Evolutionary conservation across 2,329 filamentous ascomycete genomes (phyloP).

Genomic region (Fusarium tupiense): DNA sequence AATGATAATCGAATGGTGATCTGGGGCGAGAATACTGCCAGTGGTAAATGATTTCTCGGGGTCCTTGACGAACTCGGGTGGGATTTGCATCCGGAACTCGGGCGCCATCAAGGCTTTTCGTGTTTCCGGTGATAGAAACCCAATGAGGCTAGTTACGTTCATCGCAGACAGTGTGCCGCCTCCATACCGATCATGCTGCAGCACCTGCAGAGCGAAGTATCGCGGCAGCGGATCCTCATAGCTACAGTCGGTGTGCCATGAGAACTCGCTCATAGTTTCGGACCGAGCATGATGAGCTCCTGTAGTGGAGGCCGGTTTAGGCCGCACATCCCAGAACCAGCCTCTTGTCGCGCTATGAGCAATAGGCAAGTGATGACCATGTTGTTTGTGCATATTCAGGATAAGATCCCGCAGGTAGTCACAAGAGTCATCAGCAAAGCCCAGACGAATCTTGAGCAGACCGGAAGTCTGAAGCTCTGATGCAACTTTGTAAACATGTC

Average conservation of each 20-base stretch:
- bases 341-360: constrained; percentile 52
- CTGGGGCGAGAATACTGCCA: constrained; percentile 36
- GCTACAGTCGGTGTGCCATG: constrained; percentile 58
- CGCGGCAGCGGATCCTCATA: constrained; percentile 51
- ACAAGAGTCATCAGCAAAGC: constrained; percentile 47
- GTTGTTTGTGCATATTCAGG: constrained; percentile 45
- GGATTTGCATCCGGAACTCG: constrained; percentile 47
- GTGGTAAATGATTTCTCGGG: constrained; percentile 22
- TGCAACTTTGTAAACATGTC: constrained; percentile 16
- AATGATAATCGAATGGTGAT: constrained; percentile 28
- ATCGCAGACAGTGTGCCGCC: constrained; percentile 54
- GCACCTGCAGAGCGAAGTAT: constrained; percentile 55
- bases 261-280: constrained; percentile 55
- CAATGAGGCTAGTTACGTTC: constrained; percentile 45
- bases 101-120: constrained; percentile 34
- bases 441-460: constrained; percentile 50
- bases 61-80: constrained; percentile 49
- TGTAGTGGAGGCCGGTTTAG: constrained; percentile 43
- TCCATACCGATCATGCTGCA: constrained; percentile 52
- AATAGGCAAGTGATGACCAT: constrained; percentile 52
- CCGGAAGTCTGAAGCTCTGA: constrained; percentile 37
- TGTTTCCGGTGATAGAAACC: constrained; percentile 40
- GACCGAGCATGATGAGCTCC: constrained; percentile 49
- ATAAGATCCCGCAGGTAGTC: constrained; percentile 49
- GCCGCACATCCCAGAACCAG: constrained; percentile 58